Percentiles rank a stretch among this genome's conserved stretches.
phyloP scores from a whole-genome alignment of 305 asterid genomes.

The Rubia tinctorum region DNA sequence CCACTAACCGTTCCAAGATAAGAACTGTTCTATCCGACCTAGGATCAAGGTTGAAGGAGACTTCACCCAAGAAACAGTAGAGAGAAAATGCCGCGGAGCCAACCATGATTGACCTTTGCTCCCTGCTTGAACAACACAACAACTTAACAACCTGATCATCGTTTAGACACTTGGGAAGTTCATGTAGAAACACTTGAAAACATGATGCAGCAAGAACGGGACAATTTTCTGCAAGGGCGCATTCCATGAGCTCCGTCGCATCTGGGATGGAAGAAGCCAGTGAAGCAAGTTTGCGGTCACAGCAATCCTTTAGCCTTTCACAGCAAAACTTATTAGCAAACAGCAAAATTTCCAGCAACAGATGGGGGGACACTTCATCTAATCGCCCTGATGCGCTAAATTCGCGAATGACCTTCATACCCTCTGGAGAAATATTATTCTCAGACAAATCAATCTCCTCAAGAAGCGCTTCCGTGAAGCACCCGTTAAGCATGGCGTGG shows the following conservation, averaged over 20 bases:
- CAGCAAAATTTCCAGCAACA: slow-evolving; percentile 76
- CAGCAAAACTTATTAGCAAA: slow-evolving; percentile 95
- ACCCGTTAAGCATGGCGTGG: slow-evolving; percentile 87
- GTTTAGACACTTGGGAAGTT: slow-evolving; percentile 66
- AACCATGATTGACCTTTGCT: slow-evolving; percentile 61
- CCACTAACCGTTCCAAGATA: slow-evolving; percentile 59
- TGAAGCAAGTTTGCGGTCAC: slow-evolving; percentile 83
- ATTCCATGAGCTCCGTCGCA: slow-evolving; percentile 83
- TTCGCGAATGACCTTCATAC: slow-evolving; percentile 57
- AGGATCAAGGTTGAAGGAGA: slow-evolving; percentile 63
- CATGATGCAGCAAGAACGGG: slow-evolving; percentile 89
- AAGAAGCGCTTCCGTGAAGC: slow-evolving; percentile 65
- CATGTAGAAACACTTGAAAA: slow-evolving; percentile 76
- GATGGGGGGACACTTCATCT: slow-evolving; percentile 44
- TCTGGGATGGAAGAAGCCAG: slow-evolving; percentile 68
- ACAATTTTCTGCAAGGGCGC: slow-evolving; percentile 78
- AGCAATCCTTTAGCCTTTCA: slow-evolving; percentile 80
- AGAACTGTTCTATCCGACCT: slow-evolving; percentile 55
- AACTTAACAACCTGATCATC: slow-evolving; percentile 68
- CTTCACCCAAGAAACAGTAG: slow-evolving; percentile 81
- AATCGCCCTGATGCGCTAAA: slow-evolving; percentile 58
- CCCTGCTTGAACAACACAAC: slow-evolving; percentile 55
- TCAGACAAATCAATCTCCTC: slow-evolving; percentile 84
- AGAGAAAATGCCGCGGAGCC: slow-evolving; percentile 78
- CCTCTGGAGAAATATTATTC: slow-evolving; percentile 68